Base-by-base conservation (phyloP, 2,329 filamentous ascomycete species). In the Verticillium nonalfalfae region DNA sequence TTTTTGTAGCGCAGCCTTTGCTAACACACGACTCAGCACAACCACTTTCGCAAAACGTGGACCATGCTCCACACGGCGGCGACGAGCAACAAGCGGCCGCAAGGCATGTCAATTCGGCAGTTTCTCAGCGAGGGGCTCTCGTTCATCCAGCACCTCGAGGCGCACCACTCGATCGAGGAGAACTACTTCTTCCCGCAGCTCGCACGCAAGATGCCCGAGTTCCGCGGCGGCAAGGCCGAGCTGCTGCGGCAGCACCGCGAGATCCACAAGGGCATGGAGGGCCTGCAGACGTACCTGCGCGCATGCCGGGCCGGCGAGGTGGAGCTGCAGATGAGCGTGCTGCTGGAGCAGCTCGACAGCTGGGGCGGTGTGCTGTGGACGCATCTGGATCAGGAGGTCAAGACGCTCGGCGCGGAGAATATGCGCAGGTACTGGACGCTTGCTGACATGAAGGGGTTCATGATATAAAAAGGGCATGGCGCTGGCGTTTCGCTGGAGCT, bases 151-250 rank as follows among this genome's bases (percentile, higher is more conserved):
- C 83, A 89, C 62, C 85, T 97, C n/a, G 83, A 85, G 10, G 75
- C 84, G 61, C 93, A 97, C 76, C 93, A 97, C 77, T 79, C 77
- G 61, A 94, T 96, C 69, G 93, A 97, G 73, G 93, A 97, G 74
- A 76, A 79, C 35, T 85, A 92, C 72, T 80, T 97, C 50, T 97
- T 96, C 73, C 93, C 93, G 1, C 70, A 88, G 0, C 82, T 97
- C 1, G 91, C 90, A 13, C 79, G 78, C 67, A 87, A 86, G 66
- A 96, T 96, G 91, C 87, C 90, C 5, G 88, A 90, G 66, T 96
- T 96, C 71, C 78, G 79, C 26, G 67, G 67, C 54, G 68, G 71
- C 10, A 66, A 64, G 56, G 80, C 88, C 14, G 83, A 89, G 69
- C 76, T 95, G 56, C 73, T 95, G 58, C 81, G 77, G 7, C 91